These are phyloP conservation scores for Trypanosoma avium DNA, from an alignment of 208 protist species.

Conservation along the genomic window DNA sequence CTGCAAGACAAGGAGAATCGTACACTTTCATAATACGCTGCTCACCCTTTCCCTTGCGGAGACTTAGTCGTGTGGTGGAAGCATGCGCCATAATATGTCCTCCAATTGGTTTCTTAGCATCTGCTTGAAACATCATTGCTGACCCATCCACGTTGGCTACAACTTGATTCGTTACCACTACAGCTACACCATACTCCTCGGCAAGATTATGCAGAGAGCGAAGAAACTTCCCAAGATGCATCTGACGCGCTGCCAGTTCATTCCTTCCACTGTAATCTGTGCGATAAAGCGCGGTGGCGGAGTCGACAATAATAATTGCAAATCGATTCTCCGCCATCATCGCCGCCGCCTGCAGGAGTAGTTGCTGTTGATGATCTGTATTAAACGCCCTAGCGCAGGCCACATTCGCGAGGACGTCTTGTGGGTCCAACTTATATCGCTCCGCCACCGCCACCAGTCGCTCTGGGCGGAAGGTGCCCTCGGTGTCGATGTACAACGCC, in stretches of 20 bases:
- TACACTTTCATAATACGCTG: conserved; percentile 99
- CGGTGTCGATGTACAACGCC: conserved; percentile 99
- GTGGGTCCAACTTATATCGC: conserved; percentile 93
- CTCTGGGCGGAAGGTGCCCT: conserved; percentile 99
- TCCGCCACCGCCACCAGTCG: conserved; percentile 89
- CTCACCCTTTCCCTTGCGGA: conserved; percentile 99
- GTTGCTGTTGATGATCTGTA: conserved; percentile 97
- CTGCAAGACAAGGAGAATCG: conserved; percentile 99
- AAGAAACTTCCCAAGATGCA: conserved; percentile 99
- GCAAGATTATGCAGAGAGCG: conserved; percentile 96
- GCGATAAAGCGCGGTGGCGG: conserved; percentile 97
- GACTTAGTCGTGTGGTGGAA: conserved; percentile 97
- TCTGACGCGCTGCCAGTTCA: conserved; percentile 97
- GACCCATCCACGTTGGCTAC: conserved; percentile 98
- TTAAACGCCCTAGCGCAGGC: conserved; percentile 99
- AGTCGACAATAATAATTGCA: conserved; percentile 99
- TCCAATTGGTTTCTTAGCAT: conserved; percentile 99
- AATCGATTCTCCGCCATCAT: conserved; percentile 99
- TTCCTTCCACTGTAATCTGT: conserved; percentile 99
- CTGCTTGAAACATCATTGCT: conserved; percentile 95
- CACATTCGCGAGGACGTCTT: conserved; percentile 99
- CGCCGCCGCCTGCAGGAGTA: conserved; percentile 95
- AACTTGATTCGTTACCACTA: conserved; percentile 99
- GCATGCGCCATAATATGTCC: conserved; percentile 99
- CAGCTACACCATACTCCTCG: conserved; percentile 98